Conservation (phyloP, 257 asterid species). For the Mitragyna speciosa region DNA sequence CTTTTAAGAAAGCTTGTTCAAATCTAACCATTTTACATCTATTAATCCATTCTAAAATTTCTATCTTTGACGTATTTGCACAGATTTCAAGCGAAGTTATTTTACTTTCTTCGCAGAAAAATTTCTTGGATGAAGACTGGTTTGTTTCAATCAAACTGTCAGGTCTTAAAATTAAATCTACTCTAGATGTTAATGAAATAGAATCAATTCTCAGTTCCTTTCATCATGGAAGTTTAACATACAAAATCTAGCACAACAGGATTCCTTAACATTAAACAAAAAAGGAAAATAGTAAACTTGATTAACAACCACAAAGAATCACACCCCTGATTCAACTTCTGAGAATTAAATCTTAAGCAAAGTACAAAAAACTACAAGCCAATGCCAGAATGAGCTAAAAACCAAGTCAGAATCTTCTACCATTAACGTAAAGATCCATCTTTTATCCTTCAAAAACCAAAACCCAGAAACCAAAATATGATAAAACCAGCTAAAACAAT, state of each 20-base stretch:
- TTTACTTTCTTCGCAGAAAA: not conserved
- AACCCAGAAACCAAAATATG: no score
- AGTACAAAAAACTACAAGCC: not conserved
- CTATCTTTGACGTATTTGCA: not conserved
- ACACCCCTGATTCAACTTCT: conserved; percentile 2
- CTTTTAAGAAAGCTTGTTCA: not conserved
- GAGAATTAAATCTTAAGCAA: conserved; percentile 12
- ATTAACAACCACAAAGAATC: not conserved
- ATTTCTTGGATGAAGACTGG: not conserved
- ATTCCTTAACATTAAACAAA: not conserved
- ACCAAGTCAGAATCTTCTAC: conserved; percentile 4
- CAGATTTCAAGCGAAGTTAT: not conserved
- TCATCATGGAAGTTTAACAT: not conserved
- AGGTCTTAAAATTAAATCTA: not conserved
- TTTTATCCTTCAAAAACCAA: conserved; percentile 10
- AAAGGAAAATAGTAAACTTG: no score
- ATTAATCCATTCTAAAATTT: not conserved
- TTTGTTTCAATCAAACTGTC: not conserved
- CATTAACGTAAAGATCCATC: conserved; percentile 9
- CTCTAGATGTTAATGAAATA: not conserved
- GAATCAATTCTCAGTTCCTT: conserved; percentile 6
- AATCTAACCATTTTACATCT: not conserved
- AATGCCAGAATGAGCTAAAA: conserved; percentile 11
- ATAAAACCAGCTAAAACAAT: not conserved
- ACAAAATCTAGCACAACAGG: not conserved